Percentiles rank a stretch among this genome's conserved stretches.
Evolutionary conservation across 352 stramenopile genomes (phyloP).

Genomic region (Phytophthora niederhauseri): DNA sequence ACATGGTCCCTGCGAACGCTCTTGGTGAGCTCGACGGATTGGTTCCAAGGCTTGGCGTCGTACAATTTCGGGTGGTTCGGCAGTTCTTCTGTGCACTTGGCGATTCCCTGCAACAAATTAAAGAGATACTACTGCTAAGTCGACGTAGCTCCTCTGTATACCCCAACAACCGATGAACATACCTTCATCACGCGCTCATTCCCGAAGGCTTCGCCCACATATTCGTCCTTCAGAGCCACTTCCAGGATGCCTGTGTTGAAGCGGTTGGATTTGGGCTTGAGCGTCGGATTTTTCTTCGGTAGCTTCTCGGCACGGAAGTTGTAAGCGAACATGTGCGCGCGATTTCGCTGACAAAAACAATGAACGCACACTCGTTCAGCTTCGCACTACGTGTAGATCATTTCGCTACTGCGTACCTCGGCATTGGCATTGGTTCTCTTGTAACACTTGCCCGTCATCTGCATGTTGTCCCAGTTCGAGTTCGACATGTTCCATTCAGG

Average conservation of each 20-base stretch:
- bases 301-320: slow-evolving; percentile 88
- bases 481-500: slow-evolving; percentile 67
- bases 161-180: slow-evolving; percentile 6
- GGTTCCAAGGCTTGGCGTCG: slow-evolving; percentile 68
- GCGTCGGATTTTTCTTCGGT: slow-evolving; percentile 75
- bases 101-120: slow-evolving; percentile 45
- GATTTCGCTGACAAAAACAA: slow-evolving; percentile 55
- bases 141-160: background rate
- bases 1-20: slow-evolving; percentile 58
- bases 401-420: slow-evolving; percentile 44
- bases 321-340: slow-evolving; percentile 84
- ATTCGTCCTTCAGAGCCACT: slow-evolving; percentile 66
- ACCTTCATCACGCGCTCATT: slow-evolving; percentile 75
- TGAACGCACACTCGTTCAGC: background rate
- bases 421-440: slow-evolving; percentile 79
- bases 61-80: slow-evolving; percentile 72
- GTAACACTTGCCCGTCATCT: slow-evolving; percentile 76
- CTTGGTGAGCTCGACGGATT: slow-evolving; percentile 56
- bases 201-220: slow-evolving; percentile 67
- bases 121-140: background rate
- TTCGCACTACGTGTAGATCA: background rate
- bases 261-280: slow-evolving; percentile 72
- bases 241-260: slow-evolving; percentile 85
- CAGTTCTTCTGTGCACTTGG: slow-evolving; percentile 78
- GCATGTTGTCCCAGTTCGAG: slow-evolving; percentile 78